Evolutionary conservation across 2,329 filamentous ascomycete species (phyloP).

Genomic region (Colletotrichum sp.): DNA sequence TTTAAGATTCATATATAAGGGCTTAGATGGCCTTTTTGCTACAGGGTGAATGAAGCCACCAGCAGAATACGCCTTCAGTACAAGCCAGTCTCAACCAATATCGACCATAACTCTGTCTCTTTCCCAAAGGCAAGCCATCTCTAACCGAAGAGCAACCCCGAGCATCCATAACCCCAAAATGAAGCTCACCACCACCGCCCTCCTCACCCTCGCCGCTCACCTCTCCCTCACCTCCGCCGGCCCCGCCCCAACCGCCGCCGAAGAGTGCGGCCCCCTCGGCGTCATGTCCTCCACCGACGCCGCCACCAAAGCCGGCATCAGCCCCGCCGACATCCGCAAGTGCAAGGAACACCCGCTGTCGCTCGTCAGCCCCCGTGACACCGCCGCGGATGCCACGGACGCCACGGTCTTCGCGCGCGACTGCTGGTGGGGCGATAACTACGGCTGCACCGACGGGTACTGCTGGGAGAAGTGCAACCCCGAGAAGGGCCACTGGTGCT

Average conservation of each 20-base stretch:
- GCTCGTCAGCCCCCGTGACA: background rate
- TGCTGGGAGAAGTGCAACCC: background rate
- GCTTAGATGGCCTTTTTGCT: accelerated
- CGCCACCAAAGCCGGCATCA: background rate
- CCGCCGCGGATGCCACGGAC: background rate
- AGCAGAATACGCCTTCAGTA: background rate
- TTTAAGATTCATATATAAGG: accelerated
- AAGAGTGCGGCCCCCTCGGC: background rate
- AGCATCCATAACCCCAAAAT: background rate
- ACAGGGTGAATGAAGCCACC: background rate
- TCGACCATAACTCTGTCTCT: background rate
- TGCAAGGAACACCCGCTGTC: background rate
- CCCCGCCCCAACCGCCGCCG: background rate
- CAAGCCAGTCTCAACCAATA: background rate
- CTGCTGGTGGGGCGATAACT: background rate
- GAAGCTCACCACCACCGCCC: background rate
- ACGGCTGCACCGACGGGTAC: background rate
- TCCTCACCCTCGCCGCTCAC: background rate
- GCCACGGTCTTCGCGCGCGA: background rate
- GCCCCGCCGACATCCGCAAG: background rate
- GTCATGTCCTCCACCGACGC: background rate
- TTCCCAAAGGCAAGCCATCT: background rate
- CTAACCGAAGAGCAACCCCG: background rate
- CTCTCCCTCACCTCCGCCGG: background rate
- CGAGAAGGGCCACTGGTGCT: background rate